Evolutionary conservation across 108 stramenopile genomes (phyloP).

Genomic region (Nitzschia inconspicua): DNA sequence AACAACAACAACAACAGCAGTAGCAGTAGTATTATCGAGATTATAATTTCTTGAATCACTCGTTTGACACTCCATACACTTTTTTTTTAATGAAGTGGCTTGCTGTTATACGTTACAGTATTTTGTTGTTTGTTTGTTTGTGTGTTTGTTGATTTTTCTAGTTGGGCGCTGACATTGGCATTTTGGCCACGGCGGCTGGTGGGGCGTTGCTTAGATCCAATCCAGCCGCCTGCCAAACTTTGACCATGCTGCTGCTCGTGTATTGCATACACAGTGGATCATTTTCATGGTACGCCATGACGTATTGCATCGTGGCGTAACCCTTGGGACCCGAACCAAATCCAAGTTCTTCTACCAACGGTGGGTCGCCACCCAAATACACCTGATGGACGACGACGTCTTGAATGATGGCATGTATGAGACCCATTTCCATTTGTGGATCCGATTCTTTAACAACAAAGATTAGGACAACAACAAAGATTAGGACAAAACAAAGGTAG

Average conservation of each 20-base stretch:
- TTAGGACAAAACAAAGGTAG: too few relatives aligned
- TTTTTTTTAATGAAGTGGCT: too few relatives aligned
- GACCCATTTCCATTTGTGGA: slow-evolving; percentile 60
- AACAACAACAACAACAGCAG: too few relatives aligned
- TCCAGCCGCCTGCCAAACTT: slow-evolving; percentile 73
- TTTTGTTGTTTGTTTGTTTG: too few relatives aligned
- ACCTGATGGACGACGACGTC: slow-evolving; percentile 72
- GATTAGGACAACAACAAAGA: too few relatives aligned
- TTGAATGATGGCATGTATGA: slow-evolving; percentile 77
- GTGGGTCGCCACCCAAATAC: slow-evolving; percentile 59
- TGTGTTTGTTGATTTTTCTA: too few relatives aligned
- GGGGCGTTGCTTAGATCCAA: slow-evolving; percentile 46
- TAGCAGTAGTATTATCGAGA: too few relatives aligned
- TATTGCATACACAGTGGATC: slow-evolving; percentile 86
- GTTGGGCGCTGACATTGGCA: slow-evolving; percentile 27
- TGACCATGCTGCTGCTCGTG: slow-evolving; percentile 70
- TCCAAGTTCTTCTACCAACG: slow-evolving; percentile 65
- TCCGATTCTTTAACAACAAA: slow-evolving; percentile 36
- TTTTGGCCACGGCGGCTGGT: slow-evolving; percentile 12
- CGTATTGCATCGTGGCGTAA: slow-evolving; percentile 79
- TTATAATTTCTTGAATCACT: too few relatives aligned
- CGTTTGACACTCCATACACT: too few relatives aligned
- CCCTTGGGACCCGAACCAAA: slow-evolving; percentile 72
- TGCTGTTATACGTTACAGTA: too few relatives aligned
- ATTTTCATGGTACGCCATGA: slow-evolving; percentile 81